A percentile compares a stretch with the other conserved stretches of the same genome.
These are phyloP conservation scores for Beauveria varroae DNA, from an alignment of 2,329 filamentous ascomycete species.

Conservation along the genomic window DNA sequence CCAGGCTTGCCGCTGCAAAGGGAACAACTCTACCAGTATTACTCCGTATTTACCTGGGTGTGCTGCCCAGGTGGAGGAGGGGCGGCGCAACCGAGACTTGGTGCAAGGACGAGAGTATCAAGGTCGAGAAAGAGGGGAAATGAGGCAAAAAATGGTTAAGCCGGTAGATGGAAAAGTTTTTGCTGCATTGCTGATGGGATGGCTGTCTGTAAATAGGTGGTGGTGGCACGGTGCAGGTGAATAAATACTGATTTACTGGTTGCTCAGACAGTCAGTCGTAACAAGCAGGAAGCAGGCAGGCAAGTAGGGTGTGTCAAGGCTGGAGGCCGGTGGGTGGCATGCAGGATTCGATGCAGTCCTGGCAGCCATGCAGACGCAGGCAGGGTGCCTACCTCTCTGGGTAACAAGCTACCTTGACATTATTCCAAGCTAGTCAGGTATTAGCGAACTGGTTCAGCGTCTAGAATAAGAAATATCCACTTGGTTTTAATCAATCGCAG, in stretches of 20 bases:
- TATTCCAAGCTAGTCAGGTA: no score
- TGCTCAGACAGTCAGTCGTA: background rate
- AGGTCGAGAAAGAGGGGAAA: background rate
- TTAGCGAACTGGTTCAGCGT: no score
- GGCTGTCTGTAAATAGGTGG: no score
- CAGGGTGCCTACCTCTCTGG: background rate
- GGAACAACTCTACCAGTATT: background rate
- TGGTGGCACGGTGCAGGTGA: no score
- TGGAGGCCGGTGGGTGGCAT: background rate
- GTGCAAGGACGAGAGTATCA: background rate
- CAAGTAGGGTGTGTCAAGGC: no score
- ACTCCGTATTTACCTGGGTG: background rate
- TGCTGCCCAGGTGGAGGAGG: background rate
- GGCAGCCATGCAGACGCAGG: background rate
- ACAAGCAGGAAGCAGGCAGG: background rate
- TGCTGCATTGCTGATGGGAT: background rate
- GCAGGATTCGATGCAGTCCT: conserved; percentile 3
- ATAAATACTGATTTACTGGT: no score
- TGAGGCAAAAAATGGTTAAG: background rate
- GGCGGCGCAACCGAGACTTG: background rate
- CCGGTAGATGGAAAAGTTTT: background rate
- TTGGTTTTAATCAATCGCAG: no score
- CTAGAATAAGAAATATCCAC: no score
- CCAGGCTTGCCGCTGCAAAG: background rate
- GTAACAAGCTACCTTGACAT: no score